Evolutionary conservation across 1,284 basidiomycete species (phyloP), one percentile per base, ranked within the genome.

Genomic region (Rhodotorula sp.): DNA sequence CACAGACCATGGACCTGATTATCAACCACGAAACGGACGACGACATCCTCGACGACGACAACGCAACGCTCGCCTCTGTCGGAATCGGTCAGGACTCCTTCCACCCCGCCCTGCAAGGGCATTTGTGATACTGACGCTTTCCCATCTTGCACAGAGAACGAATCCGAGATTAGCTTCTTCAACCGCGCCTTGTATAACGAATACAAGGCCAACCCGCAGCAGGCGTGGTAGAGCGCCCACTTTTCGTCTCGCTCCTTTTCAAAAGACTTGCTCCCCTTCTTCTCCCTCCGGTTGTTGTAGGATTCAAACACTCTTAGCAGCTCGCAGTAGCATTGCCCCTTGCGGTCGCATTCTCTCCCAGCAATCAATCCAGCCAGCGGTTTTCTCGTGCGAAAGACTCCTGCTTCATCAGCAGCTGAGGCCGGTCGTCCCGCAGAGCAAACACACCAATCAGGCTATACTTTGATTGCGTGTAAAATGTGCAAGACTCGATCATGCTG

Each of bases 121-220:
- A 53, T 45, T 22, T 56, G 30, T 62, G 71, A 18, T n/a, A n/a
- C 58, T 55, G 29, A n/a, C 42, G 6, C n/a, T 24, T 6, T n/a
- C 54, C 8, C 80, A 94, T n/a, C 30, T 45, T 42, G 37, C 17
- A 18, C 81, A 96, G 94, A 95, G 81, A 95, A 96, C 80, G 94
- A 97, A 81, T 91, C 91, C 0, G 94, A 97, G 82, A 85, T 94
- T 72, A 94, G 91, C 78, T 89, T 95, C 81, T 96, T 96, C 84
- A 89, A 89, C 77, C 83, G 86, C 54, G 84, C 85, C 56, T 81
- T 86, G 17, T 96, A 95, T 77, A 87, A 92, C 61, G 81, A 82
- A 53, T 96, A 93, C 85, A 91, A 91, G 81, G 75, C 82, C 48
- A 85, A 95, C 80, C 94, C 94, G 26, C 86, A 89, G 33, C 73